Base-by-base conservation (phyloP, 2,329 filamentous ascomycete species). In the Colletotrichum lindemuthianum region DNA sequence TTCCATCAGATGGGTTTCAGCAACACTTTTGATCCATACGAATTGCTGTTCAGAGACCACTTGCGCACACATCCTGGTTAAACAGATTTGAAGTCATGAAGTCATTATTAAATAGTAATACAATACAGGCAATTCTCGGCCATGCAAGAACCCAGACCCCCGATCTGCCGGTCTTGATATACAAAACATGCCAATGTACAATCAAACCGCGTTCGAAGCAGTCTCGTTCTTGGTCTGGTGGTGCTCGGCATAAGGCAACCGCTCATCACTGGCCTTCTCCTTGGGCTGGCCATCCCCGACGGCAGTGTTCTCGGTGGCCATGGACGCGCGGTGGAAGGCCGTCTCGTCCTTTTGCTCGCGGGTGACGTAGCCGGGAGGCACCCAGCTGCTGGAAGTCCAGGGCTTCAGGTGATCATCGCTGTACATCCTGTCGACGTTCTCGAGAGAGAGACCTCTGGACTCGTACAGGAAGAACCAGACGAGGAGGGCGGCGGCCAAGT, bases 401-500 rank as follows among this genome's bases (percentile, higher is more conserved):
- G 89, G 83, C 74, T 84, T 86, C n/a, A 90, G 81, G 45, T 80
- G 67, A 3, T 69, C 76, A 16, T 88, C 77, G 51, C 88, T 82
- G 73, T 92, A 92, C 87, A 90, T 90, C 56, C 86, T 84, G 74
- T 92, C 89, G 61, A 92, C 86, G 69, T 91, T 87, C 77, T 92
- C 90, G n/a, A 92, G 81, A 11, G 86, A 87, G 9, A 90, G 82
- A 44, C 83, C 85, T 66, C 86, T 84, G 13, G 84, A 87, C 73
- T 92, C 89, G 74, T 86, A 88, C 59, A 92, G 82, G 75, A 90
- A 90, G 79, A 92, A 89, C 80, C 86, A 92, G 33, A 91, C 86
- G 16, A 90, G 74, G 0, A 85, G 70, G 2, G 86, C 82, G 2
- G 84, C 88, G 1, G 81, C 77, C 52, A 90, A 76, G 70, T 88